These are phyloP conservation scores for Chrysoporthe austroafricana DNA, from an alignment of 2,329 filamentous ascomycete genomes.

Conservation along the genomic window DNA sequence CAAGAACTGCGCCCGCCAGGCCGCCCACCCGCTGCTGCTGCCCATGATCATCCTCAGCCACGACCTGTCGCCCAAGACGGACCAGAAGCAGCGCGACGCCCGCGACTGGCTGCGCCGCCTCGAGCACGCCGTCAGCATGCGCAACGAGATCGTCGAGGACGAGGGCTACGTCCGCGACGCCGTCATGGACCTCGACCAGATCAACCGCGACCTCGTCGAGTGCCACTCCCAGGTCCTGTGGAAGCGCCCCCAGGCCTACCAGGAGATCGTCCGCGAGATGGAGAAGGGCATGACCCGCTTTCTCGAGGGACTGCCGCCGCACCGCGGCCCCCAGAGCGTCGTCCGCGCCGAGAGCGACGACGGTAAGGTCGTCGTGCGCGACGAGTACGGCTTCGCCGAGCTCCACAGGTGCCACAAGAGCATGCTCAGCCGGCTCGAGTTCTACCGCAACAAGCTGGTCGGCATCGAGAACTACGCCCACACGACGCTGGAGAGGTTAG, in stretches of 20 bases:
- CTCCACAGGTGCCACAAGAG: slow-evolving; percentile 54
- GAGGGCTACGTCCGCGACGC: slow-evolving; percentile 57
- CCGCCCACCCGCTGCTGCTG: slow-evolving; percentile 62
- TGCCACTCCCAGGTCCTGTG: slow-evolving; percentile 66
- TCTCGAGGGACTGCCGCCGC: slow-evolving; percentile 34
- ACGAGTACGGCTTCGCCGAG: slow-evolving; percentile 36
- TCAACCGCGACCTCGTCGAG: slow-evolving; percentile 66
- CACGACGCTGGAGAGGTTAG: slow-evolving; percentile 62
- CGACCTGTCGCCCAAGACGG: slow-evolving; percentile 59
- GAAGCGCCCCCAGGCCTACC: slow-evolving; percentile 65
- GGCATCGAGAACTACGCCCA: slow-evolving; percentile 67
- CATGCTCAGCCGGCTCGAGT: slow-evolving; percentile 59
- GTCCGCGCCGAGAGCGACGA: slow-evolving; percentile 30
- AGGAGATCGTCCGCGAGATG: slow-evolving; percentile 56
- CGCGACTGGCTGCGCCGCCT: slow-evolving; percentile 64
- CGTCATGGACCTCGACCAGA: slow-evolving; percentile 60
- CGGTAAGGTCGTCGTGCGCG: slow-evolving; percentile 28
- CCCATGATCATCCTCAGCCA: slow-evolving; percentile 62
- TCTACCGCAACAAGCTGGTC: slow-evolving; percentile 63
- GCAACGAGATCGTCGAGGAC: slow-evolving; percentile 60
- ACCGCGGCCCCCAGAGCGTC: slow-evolving; percentile 30
- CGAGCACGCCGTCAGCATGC: slow-evolving; percentile 64
- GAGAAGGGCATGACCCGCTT: slow-evolving; percentile 52
- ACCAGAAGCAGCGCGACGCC: slow-evolving; percentile 65
- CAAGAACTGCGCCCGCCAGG: slow-evolving; percentile 50